These are phyloP conservation scores for Besnoitia besnoiti DNA, from an alignment of 169 alveolate genomes.

Conservation along the genomic window DNA sequence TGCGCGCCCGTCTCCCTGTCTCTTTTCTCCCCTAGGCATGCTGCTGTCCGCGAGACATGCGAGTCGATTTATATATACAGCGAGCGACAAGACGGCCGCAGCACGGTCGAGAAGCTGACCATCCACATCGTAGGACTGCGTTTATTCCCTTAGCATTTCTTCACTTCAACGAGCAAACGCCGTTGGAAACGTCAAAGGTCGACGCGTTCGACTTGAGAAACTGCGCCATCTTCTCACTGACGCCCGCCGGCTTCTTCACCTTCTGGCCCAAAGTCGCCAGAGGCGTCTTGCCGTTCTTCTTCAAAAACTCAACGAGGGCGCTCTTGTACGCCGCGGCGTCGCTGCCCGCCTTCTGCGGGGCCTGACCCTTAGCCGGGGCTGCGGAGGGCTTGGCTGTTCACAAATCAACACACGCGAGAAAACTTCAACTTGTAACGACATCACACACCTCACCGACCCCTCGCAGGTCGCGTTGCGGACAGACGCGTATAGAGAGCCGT, in stretches of 20 bases:
- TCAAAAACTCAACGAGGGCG: slow-evolving; percentile 77
- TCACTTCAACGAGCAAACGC: slow-evolving; percentile 40
- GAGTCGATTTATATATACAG: too few species aligned
- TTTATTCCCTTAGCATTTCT: too few species aligned
- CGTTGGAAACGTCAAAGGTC: slow-evolving; percentile 76
- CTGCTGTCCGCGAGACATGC: too few species aligned
- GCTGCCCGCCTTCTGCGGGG: slow-evolving; percentile 1
- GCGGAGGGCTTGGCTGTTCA: not conserved
- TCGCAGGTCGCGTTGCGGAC: not conserved
- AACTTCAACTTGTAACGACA: not conserved
- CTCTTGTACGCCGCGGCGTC: slow-evolving; percentile 74
- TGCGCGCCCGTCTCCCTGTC: too few species aligned
- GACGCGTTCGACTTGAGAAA: slow-evolving; percentile 77
- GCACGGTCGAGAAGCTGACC: too few species aligned
- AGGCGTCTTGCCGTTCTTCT: slow-evolving; percentile 83
- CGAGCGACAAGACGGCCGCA: too few species aligned
- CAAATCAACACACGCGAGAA: not conserved
- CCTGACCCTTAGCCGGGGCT: slow-evolving; percentile 1
- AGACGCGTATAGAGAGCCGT: too few species aligned
- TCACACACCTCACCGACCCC: not conserved
- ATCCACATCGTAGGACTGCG: too few species aligned
- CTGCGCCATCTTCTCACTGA: slow-evolving; percentile 79
- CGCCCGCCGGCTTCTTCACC: slow-evolving; percentile 83
- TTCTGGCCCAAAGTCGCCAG: slow-evolving; percentile 81
- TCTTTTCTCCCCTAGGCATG: too few species aligned